Evolutionary conservation across 106 monocot genomes (phyloP), one percentile per base, ranked within the genome.

Genomic region (Platanthera zijinensis): DNA sequence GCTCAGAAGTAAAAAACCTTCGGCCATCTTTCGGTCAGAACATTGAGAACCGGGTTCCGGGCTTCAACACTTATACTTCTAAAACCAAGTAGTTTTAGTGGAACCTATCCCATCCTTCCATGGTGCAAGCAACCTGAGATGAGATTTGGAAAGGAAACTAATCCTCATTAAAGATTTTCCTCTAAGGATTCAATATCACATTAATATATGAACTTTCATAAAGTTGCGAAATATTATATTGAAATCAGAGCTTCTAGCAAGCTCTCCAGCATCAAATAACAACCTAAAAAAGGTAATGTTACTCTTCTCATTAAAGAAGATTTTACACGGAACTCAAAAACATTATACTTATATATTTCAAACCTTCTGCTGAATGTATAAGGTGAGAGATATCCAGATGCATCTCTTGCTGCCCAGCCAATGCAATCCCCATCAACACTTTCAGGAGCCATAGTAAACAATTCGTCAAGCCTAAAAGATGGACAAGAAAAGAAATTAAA

Each of bases 321-420:
- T 10, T 32, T 66, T 3, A 11, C 14, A 70, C 8, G 7, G 48
- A 70, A 70, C 25, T 66, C 12, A 66, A 66, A 25, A 30, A 32
- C 5, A 66, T 66, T 66, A 66, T 66, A 25, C 47, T 66, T 66
- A 66, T 66, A 25, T 70, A 18, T 48, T 48, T 47, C n/a, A 45
- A 11, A 87, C 90, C 90, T 87, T 64, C 90, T 83, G 50, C 61
- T 73, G 10, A 90, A 90, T 51, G 50, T 85, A 77, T 85, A 87
- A 7, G 87, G 90, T 9, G 87, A 90, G 30, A 90, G 90, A 81
- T 72, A 28, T 61, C 90, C 90, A 71, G 90, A 90, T 50, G 63
- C 50, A 72, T 90, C 90, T 80, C 87, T 87, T 50, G 90, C 87
- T 2, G 90, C 90, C 90, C 90, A 90, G 18, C 74, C 90, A 48